Percentiles rank a stretch among this genome's conserved stretches.
phyloP scores from a whole-genome alignment of 2,329 filamentous ascomycete species.

The Dryadomyces quercus-mongolicae region DNA sequence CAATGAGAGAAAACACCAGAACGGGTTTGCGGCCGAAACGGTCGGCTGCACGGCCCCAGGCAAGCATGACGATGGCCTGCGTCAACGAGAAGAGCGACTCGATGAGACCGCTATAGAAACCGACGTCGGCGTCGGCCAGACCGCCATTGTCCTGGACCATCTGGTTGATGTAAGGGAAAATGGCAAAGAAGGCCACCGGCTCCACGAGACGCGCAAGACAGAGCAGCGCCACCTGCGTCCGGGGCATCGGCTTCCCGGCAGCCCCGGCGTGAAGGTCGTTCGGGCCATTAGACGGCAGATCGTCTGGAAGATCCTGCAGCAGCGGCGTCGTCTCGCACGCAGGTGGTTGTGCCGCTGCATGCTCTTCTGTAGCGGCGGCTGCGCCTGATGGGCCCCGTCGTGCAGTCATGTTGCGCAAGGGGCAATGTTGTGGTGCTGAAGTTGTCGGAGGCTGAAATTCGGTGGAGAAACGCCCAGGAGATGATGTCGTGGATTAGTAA shows the following conservation, averaged over 20 bases:
- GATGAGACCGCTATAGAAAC: conserved; percentile 70
- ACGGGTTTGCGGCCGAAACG: conserved; percentile 20
- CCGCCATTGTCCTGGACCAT: conserved; percentile 60
- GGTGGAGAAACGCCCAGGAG: too few species aligned
- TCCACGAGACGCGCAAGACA: conserved; percentile 64
- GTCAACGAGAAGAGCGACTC: conserved; percentile 62
- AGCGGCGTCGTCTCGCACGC: conserved; percentile 3
- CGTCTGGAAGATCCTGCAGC: not conserved
- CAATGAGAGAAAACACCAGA: conserved; percentile 52
- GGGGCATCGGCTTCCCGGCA: conserved; percentile 29
- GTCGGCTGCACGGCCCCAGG: conserved; percentile 59
- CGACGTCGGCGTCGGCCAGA: conserved; percentile 53
- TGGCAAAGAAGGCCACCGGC: conserved; percentile 71
- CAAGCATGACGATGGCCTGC: conserved; percentile 67
- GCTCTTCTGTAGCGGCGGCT: not conserved
- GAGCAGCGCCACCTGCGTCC: conserved; percentile 55
- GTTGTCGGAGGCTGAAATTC: too few species aligned
- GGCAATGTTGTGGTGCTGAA: too few species aligned
- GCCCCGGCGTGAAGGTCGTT: not conserved
- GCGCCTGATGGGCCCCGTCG: not conserved
- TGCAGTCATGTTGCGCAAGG: not conserved
- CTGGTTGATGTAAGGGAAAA: conserved; percentile 68
- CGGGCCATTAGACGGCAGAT: not conserved
- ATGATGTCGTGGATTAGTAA: too few species aligned
- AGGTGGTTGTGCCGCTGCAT: not conserved